Base-by-base conservation (phyloP, 441 rosid genomes). In the Macaranga tanarius region DNA sequence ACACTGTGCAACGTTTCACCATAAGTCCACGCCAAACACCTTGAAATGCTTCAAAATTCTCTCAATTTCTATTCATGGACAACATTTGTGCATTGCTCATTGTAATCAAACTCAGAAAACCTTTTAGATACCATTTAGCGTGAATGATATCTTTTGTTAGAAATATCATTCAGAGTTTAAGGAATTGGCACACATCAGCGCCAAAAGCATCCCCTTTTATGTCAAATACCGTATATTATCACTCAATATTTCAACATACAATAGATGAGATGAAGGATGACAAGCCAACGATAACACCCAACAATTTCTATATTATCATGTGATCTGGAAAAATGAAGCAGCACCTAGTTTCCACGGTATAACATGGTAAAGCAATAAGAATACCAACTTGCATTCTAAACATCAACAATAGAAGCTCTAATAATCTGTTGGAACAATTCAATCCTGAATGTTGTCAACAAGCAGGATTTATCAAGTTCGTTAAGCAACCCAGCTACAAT, bases 401-500 rank as follows among this genome's bases (percentile, higher is more conserved):
- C 65, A 80, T 78, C 74, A 69, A 78, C 74, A 76, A 60, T 25
- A 72, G 75, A 73, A 64, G 66, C 77, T 74, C 20, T 20, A 60
- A 79, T 71, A 28, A 64, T 80, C 80, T 63, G 69, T 62, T 44
- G 75, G 58, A 79, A 74, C 79, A 73, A 62, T 72, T 79, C 63
- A 76, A 72, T 68, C 79, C 72, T 68, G 25, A 69, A 77, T 62
- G 74, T 62, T n/a, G 67, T 57, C 72, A 68, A 73, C 73, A 72
- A 73, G 70, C 66, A 15, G 28, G 79, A 67, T 74, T 66, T 63
- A 84, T 73, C 72, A 73, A 67, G 62, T 77, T 77, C 84, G 76
- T 38, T 65, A 63, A 67, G 73, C 77, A 79, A 82, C 79, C 70
- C 74, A 65, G 65, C 87, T 72, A 81, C 77, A 73, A 82, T 73